Percentiles rank a stretch among this genome's conserved stretches.
phyloP scores from a whole-genome alignment of 805 yeast species.

The Wickerhamiella lipophila region DNA sequence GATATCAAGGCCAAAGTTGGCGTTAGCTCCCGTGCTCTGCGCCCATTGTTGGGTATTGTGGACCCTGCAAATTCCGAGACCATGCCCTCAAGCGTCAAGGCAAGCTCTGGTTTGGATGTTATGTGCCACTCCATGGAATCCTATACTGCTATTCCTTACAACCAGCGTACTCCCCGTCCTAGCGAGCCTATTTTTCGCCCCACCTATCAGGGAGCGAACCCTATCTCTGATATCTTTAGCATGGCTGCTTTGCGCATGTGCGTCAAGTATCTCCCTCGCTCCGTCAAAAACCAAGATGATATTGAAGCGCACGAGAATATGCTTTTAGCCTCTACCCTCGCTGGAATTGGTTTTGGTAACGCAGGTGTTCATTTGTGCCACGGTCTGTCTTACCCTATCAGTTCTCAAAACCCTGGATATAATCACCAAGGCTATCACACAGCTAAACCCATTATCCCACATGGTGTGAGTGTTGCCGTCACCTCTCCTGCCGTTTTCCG shows the following conservation, averaged over 20 bases:
- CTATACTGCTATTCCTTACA: slow-evolving; percentile 35
- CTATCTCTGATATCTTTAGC: slow-evolving; percentile 35
- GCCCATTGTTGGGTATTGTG: slow-evolving; percentile 34
- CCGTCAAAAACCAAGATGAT: slow-evolving; percentile 32
- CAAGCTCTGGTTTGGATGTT: slow-evolving; percentile 35
- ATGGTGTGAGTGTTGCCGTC: slow-evolving; percentile 36
- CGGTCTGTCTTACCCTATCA: slow-evolving; percentile 32
- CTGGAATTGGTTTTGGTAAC: slow-evolving; percentile 37
- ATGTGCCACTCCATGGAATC: slow-evolving; percentile 36
- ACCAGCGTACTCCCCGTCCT: slow-evolving; percentile 31
- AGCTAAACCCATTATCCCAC: slow-evolving; percentile 34
- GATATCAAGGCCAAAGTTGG: slow-evolving; percentile 34
- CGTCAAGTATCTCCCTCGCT: slow-evolving; percentile 31
- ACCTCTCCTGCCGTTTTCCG: slow-evolving; percentile 35
- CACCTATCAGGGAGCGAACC: slow-evolving; percentile 35
- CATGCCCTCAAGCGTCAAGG: slow-evolving; percentile 33
- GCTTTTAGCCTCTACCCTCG: slow-evolving; percentile 35
- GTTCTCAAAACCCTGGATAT: slow-evolving; percentile 30
- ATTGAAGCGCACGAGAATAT: slow-evolving; percentile 33
- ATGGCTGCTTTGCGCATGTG: slow-evolving; percentile 33
- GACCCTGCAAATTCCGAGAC: slow-evolving; percentile 33
- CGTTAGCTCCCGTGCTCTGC: slow-evolving; percentile 33
- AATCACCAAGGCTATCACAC: slow-evolving; percentile 30
- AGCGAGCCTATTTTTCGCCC: slow-evolving; percentile 30
- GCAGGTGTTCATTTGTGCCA: slow-evolving; percentile 36